A percentile compares a stretch with the other conserved stretches of the same genome.
Conservation (phyloP, 805 yeast species). For the Debaryomyces prosopidis region DNA sequence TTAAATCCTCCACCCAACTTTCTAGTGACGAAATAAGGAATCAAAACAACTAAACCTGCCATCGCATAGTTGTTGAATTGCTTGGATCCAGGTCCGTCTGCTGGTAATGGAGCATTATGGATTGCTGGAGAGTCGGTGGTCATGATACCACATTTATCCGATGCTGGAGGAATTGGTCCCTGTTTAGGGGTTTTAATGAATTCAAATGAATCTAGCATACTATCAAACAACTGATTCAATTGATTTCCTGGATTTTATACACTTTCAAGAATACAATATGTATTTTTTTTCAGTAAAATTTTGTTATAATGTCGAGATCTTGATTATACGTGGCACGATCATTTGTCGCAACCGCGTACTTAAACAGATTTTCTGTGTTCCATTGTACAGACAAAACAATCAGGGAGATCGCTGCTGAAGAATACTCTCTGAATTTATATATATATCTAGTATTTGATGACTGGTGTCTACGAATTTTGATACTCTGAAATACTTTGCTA, state of each 20-base stretch:
- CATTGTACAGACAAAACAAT: no score
- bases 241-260: background rate
- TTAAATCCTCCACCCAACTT: conserved; percentile 71
- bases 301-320: background rate
- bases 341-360: background rate
- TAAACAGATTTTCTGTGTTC: no score
- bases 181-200: conserved; percentile 60
- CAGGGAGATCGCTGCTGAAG: no score
- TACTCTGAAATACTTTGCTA: no score
- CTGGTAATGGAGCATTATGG: conserved; percentile 84
- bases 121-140: conserved; percentile 62
- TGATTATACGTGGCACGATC: background rate
- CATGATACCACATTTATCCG: conserved; percentile 33
- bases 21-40: conserved; percentile 65
- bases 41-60: conserved; percentile 46
- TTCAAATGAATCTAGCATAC: conserved; percentile 45
- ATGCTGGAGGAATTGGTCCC: conserved; percentile 30
- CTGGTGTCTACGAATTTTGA: no score
- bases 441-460: no score
- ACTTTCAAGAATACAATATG: no score
- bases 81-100: conserved; percentile 86
- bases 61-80: conserved; percentile 67
- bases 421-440: no score
- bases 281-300: no score
- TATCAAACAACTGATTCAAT: conserved; percentile 1